Evolutionary conservation across 2,329 filamentous ascomycete species (phyloP), one percentile per base, ranked within the genome.

Genomic region (Sporothrix humicola): DNA sequence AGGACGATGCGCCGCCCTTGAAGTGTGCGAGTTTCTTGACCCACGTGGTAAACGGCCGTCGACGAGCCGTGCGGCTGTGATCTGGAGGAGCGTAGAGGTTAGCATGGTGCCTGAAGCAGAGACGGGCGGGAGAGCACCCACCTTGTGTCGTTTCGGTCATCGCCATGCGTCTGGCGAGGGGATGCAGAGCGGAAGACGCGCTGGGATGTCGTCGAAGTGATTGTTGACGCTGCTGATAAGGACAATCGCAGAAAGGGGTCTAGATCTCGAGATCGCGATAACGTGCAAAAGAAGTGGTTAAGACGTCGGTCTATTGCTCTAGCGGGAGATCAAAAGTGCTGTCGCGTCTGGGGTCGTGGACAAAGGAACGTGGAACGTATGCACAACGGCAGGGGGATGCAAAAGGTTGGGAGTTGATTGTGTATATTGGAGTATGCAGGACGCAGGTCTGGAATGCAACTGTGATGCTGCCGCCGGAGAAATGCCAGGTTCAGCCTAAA

Each of bases 11-110:
- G 72, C 80, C 81, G 50, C 66, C 72, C 82, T 97, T 98, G 83
- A 97, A 91, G 81, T 92, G 95, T 75, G 94, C 91, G 73, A 98
- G 89, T 79, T 95, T 95, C 86, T 95, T 97, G 86, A 99, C 94
- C 92, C 95, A 97, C 77, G 91, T 93, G 65, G 95, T 89, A 81
- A 98, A 98, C 31, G 95, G 95, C 76, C 93, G 90, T 78, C 94
- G 91, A 77, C 94, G 92, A 78, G 88, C 88, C 79, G 83, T 77
- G 77, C 87, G 84, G 77, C 85, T 84, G 77, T 90, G 86, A 81
- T 94, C 92, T 94, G 73, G 15, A 15, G 8, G n/a, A 26, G 52
- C 31, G 31, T 37, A 37, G 31, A 37, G 31, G 7, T 56, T 56
- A 56, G 52, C 23, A 56, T 8, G 52, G 20, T 7, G 15, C 2